phyloP scores from a whole-genome alignment of 192 early-diverging fungal species.

The Entrophospora sp. region DNA sequence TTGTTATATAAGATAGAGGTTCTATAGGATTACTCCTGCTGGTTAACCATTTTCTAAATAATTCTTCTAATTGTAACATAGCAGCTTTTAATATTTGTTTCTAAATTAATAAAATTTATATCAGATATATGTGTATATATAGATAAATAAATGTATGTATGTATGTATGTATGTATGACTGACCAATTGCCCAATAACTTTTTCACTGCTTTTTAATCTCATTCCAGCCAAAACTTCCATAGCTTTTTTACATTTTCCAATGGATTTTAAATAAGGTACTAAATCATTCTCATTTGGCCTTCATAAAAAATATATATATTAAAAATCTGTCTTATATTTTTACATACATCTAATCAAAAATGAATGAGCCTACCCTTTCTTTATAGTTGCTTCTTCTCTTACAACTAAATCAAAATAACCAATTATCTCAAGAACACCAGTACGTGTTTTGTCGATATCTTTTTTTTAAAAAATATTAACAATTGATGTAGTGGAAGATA shows the following conservation, averaged over 20 bases:
- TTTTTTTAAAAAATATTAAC: neutral
- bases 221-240: constrained; percentile 26
- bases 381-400: constrained; percentile 55
- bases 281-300: constrained; percentile 50
- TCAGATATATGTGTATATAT: too few species aligned
- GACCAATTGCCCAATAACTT: constrained; percentile 36
- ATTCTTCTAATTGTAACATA: constrained; percentile 44
- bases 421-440: constrained; percentile 49
- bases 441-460: constrained; percentile 64
- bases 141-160: neutral
- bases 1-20: constrained; percentile 13
- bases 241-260: constrained; percentile 46
- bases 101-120: constrained; percentile 16
- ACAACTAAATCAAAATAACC: constrained; percentile 59
- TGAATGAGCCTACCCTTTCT: constrained; percentile 43
- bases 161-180: neutral
- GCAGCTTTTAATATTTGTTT: constrained; percentile 44
- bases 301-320: too few species aligned
- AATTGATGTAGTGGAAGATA: neutral
- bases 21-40: constrained; percentile 36
- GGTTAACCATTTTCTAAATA: constrained; percentile 44
- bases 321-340: neutral
- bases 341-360: neutral
- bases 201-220: constrained; percentile 28
- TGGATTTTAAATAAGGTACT: constrained; percentile 47